A percentile compares a stretch with the other conserved stretches of the same genome.
Conservation (phyloP, 192 early-diverging fungal species). For the Coemansia sp. region DNA sequence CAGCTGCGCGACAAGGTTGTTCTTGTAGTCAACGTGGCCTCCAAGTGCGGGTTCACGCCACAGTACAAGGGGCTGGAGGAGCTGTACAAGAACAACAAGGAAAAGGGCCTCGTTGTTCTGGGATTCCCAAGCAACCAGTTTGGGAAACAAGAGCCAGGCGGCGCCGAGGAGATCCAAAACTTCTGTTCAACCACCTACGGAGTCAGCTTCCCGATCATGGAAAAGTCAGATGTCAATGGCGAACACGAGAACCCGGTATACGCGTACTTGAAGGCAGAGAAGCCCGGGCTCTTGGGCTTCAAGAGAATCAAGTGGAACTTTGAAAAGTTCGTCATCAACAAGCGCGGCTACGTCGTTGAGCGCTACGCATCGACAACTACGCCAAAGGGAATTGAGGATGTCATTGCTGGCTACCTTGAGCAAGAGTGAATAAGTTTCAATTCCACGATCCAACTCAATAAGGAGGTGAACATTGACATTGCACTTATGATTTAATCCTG, state of each 20-base stretch:
- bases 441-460: too few species aligned
- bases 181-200: constrained; percentile 73
- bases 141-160: constrained; percentile 66
- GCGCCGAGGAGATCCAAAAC: constrained; percentile 40
- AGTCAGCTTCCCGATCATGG: constrained; percentile 86
- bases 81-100: constrained; percentile 68
- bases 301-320: constrained; percentile 83
- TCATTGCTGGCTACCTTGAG: constrained; percentile 58
- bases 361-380: constrained; percentile 67
- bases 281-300: constrained; percentile 57
- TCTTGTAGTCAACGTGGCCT: constrained; percentile 89
- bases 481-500: too few species aligned
- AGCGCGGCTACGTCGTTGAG: constrained; percentile 64
- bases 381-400: constrained; percentile 63
- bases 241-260: constrained; percentile 67
- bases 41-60: constrained; percentile 85
- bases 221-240: constrained; percentile 86
- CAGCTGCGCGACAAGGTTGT: constrained; percentile 74
- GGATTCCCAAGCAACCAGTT: constrained; percentile 96
- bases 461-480: too few species aligned
- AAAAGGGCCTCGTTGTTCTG: constrained; percentile 77
- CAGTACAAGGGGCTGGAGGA: constrained; percentile 76
- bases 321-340: constrained; percentile 79
- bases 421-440: neutral
- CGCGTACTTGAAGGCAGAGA: constrained; percentile 61